These are phyloP conservation scores for Mucor plumbeus DNA, from an alignment of 371 early-diverging fungal genomes.

Conservation along the genomic window DNA sequence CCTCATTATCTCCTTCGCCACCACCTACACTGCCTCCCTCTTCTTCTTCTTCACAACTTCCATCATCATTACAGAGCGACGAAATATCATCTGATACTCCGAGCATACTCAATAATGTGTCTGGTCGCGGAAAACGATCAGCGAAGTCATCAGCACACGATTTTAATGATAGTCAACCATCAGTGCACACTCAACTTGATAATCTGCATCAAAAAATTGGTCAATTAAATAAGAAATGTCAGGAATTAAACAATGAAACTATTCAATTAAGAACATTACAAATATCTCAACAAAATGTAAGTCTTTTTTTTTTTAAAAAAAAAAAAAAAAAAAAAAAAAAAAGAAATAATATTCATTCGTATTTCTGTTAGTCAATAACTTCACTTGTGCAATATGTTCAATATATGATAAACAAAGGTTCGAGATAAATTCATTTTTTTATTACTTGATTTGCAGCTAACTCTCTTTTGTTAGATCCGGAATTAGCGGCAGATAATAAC, in stretches of 20 bases:
- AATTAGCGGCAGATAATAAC: not conserved
- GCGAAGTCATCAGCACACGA: not conserved
- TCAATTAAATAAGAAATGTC: not conserved
- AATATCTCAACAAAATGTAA: conserved; percentile 4
- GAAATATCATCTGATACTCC: not conserved
- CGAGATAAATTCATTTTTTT: not conserved
- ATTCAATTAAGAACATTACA: not conserved
- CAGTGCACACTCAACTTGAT: not conserved
- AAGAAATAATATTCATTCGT: too few relatives aligned
- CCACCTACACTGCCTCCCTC: not conserved
- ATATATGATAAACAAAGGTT: not conserved
- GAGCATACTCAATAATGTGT: not conserved
- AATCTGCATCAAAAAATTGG: not conserved
- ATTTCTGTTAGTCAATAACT: not conserved
- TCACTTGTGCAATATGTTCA: not conserved
- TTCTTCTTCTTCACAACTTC: too few relatives aligned
- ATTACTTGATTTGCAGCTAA: not conserved
- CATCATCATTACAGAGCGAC: not conserved
- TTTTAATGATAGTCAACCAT: not conserved
- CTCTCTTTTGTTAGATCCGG: not conserved
- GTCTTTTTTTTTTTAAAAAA: too few relatives aligned
- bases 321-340: too few relatives aligned
- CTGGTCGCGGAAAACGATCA: not conserved
- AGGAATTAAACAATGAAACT: conserved; percentile 3
- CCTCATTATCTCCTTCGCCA: not conserved